Conservation (phyloP, 257 asterid genomes). For the Schizonepeta tenuifolia region DNA sequence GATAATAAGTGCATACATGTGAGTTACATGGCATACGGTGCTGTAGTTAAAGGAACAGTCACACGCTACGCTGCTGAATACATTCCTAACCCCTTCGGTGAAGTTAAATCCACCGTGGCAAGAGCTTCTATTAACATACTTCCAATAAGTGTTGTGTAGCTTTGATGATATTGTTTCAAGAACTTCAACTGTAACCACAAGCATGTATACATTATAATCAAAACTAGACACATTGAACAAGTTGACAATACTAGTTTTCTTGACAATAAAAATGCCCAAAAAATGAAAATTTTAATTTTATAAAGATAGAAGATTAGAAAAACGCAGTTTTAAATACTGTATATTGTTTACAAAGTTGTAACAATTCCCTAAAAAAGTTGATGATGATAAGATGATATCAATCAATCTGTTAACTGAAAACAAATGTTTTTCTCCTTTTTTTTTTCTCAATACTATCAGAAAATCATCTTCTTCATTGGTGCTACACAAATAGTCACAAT, state of each 20-base stretch:
- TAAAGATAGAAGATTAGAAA: not conserved
- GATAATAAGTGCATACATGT: conserved; percentile 55
- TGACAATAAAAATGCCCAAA: not conserved
- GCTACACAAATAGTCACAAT: not conserved
- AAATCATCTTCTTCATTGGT: not conserved
- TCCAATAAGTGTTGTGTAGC: conserved; percentile 66
- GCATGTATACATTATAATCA: not conserved
- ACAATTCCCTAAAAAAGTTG: not conserved
- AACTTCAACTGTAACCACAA: conserved; percentile 53
- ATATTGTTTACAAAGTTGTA: not conserved
- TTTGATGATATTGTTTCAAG: conserved; percentile 63
- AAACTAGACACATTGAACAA: not conserved
- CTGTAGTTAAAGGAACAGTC: conserved; percentile 56
- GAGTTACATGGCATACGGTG: conserved; percentile 75
- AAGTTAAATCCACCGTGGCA: conserved; percentile 56
- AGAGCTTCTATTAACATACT: conserved; percentile 42
- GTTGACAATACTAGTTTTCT: not conserved
- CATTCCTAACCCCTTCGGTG: not conserved
- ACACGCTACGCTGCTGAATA: conserved; percentile 52
- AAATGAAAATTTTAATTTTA: not conserved
- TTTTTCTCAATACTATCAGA: not conserved
- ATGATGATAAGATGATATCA: not conserved
- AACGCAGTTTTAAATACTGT: not conserved
- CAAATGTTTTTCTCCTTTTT: too few species aligned
- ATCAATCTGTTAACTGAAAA: not conserved